Evolutionary conservation across 1,284 basidiomycete species (phyloP), one percentile per base, ranked within the genome.

Genomic region (Singerocomus inundabilis): DNA sequence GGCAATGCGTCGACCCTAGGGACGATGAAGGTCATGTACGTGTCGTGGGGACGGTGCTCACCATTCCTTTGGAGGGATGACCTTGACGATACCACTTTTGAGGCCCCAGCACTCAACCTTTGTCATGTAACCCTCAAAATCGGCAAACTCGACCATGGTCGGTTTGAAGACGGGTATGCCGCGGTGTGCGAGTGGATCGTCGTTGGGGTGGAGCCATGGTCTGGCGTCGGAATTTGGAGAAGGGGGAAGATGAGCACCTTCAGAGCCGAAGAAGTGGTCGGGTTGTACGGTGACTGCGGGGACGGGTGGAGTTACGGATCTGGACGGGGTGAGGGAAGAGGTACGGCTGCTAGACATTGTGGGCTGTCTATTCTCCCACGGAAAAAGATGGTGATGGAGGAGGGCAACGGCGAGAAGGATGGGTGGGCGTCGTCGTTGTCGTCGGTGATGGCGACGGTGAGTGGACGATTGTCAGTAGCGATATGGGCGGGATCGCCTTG

Each of bases 131-230:
- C 69, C 82, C 63, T 95, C 93, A 66, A 96, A 96, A 65, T 96
- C 90, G 59, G 77, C 63, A 60, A 95, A 96, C 59, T 95, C 90
- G 45, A 87, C 84, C 80, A 93, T 85, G 1, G 88, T 84, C 6
- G 94, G 94, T 63, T 85, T 88, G 78, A 98, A 98, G 13, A 98
- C 91, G 13, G 94, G 94, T 41, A 97, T 94, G 35, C 94, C 94
- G 46, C 90, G 83, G 59, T 84, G 78, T 0, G 91, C 91, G n/a
- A 84, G 67, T 11, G 85, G 88, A 73, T 95, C 93, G 63, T 93
- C 90, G 39, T 81, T 79, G 13, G 92, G 93, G 66, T 80, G 81
- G 43, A 89, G 74, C 79, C 82, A 88, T 36, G 75, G 72, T 54
- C 78, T 76, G 37, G 79, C 81, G 54, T 80, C 76, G 2, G 81